Evolutionary conservation across 2,329 filamentous ascomycete species (phyloP).

Genomic region (Fusarium succisae): DNA sequence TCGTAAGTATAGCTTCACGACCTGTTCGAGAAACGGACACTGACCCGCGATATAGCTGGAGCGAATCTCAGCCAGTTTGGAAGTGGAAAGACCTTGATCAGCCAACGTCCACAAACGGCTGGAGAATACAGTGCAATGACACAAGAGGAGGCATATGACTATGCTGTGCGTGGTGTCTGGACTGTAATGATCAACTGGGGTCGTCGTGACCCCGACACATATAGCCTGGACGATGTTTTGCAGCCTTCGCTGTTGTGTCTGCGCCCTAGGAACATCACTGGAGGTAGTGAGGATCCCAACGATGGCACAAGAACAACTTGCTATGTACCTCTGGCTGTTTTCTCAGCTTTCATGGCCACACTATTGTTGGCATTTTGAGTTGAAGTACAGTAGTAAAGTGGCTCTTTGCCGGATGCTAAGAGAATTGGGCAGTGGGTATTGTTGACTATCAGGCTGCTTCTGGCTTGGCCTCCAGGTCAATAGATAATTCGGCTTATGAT

Average conservation of each 20-base stretch:
- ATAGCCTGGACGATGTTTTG: neutral
- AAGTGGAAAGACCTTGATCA: slow-evolving; percentile 3
- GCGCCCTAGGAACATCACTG: slow-evolving; percentile 16
- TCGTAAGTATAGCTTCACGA: neutral
- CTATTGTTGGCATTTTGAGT: neutral
- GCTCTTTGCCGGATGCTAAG: neutral
- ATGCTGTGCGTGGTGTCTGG: slow-evolving; percentile 21
- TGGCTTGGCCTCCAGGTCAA: neutral
- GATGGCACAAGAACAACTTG: neutral
- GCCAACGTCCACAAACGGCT: neutral
- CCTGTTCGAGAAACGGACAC: neutral
- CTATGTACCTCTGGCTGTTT: neutral
- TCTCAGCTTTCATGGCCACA: neutral
- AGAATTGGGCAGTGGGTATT: neutral
- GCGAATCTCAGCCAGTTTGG: slow-evolving; percentile 5
- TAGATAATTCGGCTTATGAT: neutral
- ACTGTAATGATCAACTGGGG: slow-evolving; percentile 23
- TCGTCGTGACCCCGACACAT: neutral
- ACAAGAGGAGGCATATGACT: slow-evolving; percentile 8
- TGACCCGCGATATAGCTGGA: neutral
- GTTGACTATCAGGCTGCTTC: neutral
- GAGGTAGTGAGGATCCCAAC: slow-evolving; percentile 13
- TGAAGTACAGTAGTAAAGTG: neutral
- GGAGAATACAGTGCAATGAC: neutral
- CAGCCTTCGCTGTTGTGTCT: slow-evolving; percentile 13